These are phyloP conservation scores for Penicillium sp. DNA, from an alignment of 2,329 filamentous ascomycete genomes.

Conservation along the genomic window DNA sequence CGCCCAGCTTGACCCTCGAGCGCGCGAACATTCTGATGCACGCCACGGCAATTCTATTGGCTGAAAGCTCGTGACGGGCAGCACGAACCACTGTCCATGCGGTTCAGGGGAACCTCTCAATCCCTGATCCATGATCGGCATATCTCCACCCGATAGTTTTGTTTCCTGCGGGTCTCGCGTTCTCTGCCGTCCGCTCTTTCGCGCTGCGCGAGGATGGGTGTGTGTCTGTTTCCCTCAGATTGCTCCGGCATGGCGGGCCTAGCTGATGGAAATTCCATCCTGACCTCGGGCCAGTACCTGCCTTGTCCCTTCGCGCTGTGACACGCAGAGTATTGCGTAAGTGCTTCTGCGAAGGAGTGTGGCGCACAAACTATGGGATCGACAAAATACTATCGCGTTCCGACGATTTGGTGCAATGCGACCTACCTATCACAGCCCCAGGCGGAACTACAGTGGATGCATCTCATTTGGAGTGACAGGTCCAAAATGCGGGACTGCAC, in stretches of 20 bases:
- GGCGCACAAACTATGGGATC: conserved; percentile 22
- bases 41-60: conserved; percentile 9
- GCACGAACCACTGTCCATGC: conserved; percentile 8
- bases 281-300: neutral
- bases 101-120: conserved; percentile 12
- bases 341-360: neutral
- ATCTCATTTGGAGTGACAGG: conserved; percentile 26
- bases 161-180: conserved; percentile 5
- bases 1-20: neutral
- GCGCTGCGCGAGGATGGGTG: neutral
- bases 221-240: neutral
- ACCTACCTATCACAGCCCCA: conserved; percentile 18
- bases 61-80: conserved; percentile 1
- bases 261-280: neutral
- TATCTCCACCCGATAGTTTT: conserved; percentile 13
- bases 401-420: conserved; percentile 12
- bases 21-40: conserved; percentile 8
- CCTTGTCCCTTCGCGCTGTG: neutral
- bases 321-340: conserved; percentile 1
- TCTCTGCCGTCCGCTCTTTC: conserved; percentile 1
- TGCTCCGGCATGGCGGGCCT: neutral
- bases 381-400: conserved; percentile 19
- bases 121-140: conserved; percentile 11
- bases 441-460: conserved; percentile 8
- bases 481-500: conserved; percentile 24